Base-by-base conservation (phyloP, 495 filamentous ascomycete species). In the Hypoxylon lienhwacheense region DNA sequence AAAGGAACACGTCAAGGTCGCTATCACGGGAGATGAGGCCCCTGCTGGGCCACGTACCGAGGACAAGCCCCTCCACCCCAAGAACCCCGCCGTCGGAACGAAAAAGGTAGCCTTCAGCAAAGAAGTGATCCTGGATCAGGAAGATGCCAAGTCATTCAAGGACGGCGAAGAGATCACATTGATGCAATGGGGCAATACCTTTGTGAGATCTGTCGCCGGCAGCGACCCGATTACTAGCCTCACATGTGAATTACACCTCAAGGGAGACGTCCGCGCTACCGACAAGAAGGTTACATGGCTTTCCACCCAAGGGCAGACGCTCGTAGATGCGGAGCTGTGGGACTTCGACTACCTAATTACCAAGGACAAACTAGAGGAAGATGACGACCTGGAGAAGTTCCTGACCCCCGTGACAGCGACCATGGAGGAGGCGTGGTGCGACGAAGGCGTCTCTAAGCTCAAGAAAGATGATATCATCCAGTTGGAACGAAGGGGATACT, bases 261-360 rank as follows among this genome's bases (percentile, higher is more conserved):
- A 87, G 64, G 91, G 91, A 46, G 91, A 96, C 66, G 84, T 96
- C 69, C 93, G 91, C 77, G 82, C 84, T 69, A 96, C 91, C n/a
- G 83, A 90, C 65, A 95, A 96, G 81, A 96, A 96, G 77, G 79
- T 96, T 20, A 96, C 91, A 2, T 96, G 91, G 91, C 77, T 96
- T 26, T 84, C 88, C 0, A 77, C 76, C 2, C 80, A 89, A 36
- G 81, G 80, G 31, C 88, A 92, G 73, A 81, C 85, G 15, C 75
- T 93, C 5, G 79, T 95, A 22, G 83, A 86, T 0, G 85, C 93
- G 15, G 88, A 95, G 68, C 77, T 96, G 3, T 88, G 89, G 59
- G 90, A 95, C 54, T 97, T 96, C 64, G 91, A 95, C 67, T 87
- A 89, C 70, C 80, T 97, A 31, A 85, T 96, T 58, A 96, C 86